These are phyloP conservation scores for Pseudogymnoascus sp. DNA, from an alignment of 2,329 filamentous ascomycete genomes.

Conservation along the genomic window DNA sequence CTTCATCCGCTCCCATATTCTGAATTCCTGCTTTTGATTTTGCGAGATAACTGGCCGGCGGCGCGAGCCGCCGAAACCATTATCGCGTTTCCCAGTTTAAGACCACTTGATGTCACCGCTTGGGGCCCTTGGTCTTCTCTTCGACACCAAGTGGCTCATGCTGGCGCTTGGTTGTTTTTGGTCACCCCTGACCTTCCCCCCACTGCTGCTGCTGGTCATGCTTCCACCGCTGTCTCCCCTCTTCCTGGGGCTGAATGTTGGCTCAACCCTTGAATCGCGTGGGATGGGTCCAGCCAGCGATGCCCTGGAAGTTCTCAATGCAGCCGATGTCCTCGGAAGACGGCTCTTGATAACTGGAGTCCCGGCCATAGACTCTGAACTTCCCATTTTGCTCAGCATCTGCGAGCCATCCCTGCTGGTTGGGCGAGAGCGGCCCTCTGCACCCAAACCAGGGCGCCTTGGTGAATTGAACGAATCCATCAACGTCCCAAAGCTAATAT, in stretches of 20 bases:
- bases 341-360: conserved; percentile 23
- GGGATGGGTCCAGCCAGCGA: conserved; percentile 21
- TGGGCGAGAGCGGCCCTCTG: conserved; percentile 19
- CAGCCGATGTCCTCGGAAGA: conserved; percentile 24
- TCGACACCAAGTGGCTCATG: conserved; percentile 14
- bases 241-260: conserved; percentile 18
- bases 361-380: conserved; percentile 18
- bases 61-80: neutral
- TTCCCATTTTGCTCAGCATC: conserved; percentile 19
- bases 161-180: conserved; percentile 13
- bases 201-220: conserved; percentile 12
- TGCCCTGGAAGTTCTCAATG: conserved; percentile 22
- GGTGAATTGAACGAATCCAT: neutral
- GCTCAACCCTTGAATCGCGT: conserved; percentile 13
- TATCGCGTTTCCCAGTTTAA: conserved; percentile 12
- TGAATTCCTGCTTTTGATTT: neutral
- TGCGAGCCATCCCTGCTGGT: conserved; percentile 22
- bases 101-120: conserved; percentile 29
- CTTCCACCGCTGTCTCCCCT: conserved; percentile 17
- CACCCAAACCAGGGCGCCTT: neutral
- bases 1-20: neutral
- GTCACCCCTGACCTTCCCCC: conserved; percentile 18
- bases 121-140: conserved; percentile 21
- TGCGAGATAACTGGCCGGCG: neutral
- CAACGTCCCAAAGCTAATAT: conserved; percentile 11